phyloP scores from a whole-genome alignment of 192 early-diverging fungal species.

The Entomortierella chlamydospora region DNA sequence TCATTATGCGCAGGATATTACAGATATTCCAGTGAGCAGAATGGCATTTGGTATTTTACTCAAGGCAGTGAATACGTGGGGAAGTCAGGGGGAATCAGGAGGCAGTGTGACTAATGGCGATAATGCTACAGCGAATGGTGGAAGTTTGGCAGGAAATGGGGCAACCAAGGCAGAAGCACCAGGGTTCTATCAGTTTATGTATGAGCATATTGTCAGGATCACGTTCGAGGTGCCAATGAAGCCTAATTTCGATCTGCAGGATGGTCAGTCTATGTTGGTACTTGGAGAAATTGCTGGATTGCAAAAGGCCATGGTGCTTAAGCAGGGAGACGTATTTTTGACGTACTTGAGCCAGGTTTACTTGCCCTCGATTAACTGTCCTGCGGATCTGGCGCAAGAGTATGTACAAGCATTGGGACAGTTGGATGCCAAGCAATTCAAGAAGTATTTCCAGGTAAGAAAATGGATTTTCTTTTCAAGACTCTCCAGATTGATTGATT shows the following conservation, averaged over 20 bases:
- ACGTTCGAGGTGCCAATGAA: constrained; percentile 88
- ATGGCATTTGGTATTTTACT: constrained; percentile 76
- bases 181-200: constrained; percentile 83
- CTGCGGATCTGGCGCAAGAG: constrained; percentile 69
- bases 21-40: constrained; percentile 72
- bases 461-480: too few relatives aligned
- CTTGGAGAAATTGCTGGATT: constrained; percentile 68
- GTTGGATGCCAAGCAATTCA: constrained; percentile 73
- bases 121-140: constrained; percentile 20
- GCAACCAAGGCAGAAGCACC: constrained; percentile 53
- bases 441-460: constrained; percentile 78
- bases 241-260: constrained; percentile 73
- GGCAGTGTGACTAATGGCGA: too few relatives aligned
- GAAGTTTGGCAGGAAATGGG: constrained; percentile 11
- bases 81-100: constrained; percentile 38
- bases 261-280: constrained; percentile 80
- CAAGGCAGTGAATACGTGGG: constrained; percentile 77
- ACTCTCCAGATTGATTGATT: neutral
- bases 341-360: constrained; percentile 70
- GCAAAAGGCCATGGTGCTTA: constrained; percentile 64
- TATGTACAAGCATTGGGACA: constrained; percentile 82
- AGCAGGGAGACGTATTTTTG: constrained; percentile 69
- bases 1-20: constrained; percentile 70
- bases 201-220: constrained; percentile 75
- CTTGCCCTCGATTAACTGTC: constrained; percentile 76